These are phyloP conservation scores for Termitomyces sp. DNA, from an alignment of 768 basidiomycete species.

Conservation along the genomic window DNA sequence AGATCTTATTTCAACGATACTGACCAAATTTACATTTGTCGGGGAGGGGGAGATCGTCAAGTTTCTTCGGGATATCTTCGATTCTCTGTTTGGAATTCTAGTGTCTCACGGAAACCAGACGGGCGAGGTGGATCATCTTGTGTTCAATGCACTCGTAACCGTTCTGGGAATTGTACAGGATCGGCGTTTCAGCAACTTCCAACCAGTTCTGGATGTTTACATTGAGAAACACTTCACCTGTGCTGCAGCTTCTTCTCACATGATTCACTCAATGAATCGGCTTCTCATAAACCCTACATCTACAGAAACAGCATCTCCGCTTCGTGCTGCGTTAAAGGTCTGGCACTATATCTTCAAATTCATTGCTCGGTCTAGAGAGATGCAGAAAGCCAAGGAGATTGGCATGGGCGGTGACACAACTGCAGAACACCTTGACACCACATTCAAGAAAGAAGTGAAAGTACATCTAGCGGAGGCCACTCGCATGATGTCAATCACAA, in stretches of 20 bases:
- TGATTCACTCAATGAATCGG: conserved; percentile 85
- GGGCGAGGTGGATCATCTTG: conserved; percentile 78
- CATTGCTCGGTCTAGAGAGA: conserved; percentile 82
- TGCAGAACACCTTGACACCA: conserved; percentile 78
- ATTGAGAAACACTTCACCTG: conserved; percentile 87
- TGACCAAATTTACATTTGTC: conserved; percentile 87
- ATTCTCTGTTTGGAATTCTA: conserved; percentile 88
- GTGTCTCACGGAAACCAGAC: conserved; percentile 68
- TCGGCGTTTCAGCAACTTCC: conserved; percentile 92
- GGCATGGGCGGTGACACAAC: conserved; percentile 80
- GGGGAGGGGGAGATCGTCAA: conserved; percentile 95
- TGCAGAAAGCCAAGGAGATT: conserved; percentile 79
- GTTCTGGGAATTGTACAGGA: conserved; percentile 93
- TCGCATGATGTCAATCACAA: conserved; percentile 78
- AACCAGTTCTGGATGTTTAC: conserved; percentile 89
- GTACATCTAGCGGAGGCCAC: conserved; percentile 79
- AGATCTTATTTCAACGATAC: conserved; percentile 63
- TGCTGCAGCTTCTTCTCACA: conserved; percentile 75
- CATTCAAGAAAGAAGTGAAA: conserved; percentile 81
- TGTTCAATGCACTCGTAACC: conserved; percentile 88
- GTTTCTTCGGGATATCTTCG: conserved; percentile 87
- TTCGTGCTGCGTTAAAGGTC: conserved; percentile 90
- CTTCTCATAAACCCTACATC: conserved; percentile 72
- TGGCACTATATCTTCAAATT: conserved; percentile 98
- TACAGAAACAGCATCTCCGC: conserved; percentile 66